Evolutionary conservation across 2,329 filamentous ascomycete genomes (phyloP), one percentile per base, ranked within the genome.

Genomic region (Ophiobolus disseminans): DNA sequence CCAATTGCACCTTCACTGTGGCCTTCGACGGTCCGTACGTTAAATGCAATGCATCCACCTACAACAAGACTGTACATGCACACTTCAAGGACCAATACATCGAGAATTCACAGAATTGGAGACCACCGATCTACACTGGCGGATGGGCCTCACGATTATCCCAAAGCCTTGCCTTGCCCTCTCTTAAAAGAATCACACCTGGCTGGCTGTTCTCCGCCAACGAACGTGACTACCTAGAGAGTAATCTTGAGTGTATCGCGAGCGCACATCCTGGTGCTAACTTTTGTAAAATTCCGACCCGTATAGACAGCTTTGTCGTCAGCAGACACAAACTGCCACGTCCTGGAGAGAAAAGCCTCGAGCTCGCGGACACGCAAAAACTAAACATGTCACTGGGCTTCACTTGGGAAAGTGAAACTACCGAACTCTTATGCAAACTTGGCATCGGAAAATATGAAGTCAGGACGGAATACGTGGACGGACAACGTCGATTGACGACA

Each of bases 1-100:
- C 31, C 16, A 43, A 48, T 23, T 48, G 45, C 20, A 38, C 45
- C n/a, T 48, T 44, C 17, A 25, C 25, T 5, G 32, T 34, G 7
- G 2, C 21, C 1, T 48, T 48, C 16, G 22, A 43, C n/a, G 45
- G 38, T 4, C 38, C 45, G 8, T 23, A 35, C 10, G 32, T 43
- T 13, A 30, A 43, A 19, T 48, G 45, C 14, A 16, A 38, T 3
- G n/a, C 45, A 4, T 37, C 16, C 11, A 20, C 16, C 5, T 43
- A 32, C 16, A 48, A 37, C 14, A 21, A 40, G 25, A 40, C 25
- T 11, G 9, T 40, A 7, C 5, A 19, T 5, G 5, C n/a, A 2
- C 11, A 30, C 3, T 17, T 13, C 11, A 17, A 17, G 2, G 7
- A 14, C n/a, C n/a, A n/a, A n/a, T n/a, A n/a, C n/a, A n/a, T n/a